phyloP scores from a whole-genome alignment of 257 asterid species.

The Nicotiana undulata region DNA sequence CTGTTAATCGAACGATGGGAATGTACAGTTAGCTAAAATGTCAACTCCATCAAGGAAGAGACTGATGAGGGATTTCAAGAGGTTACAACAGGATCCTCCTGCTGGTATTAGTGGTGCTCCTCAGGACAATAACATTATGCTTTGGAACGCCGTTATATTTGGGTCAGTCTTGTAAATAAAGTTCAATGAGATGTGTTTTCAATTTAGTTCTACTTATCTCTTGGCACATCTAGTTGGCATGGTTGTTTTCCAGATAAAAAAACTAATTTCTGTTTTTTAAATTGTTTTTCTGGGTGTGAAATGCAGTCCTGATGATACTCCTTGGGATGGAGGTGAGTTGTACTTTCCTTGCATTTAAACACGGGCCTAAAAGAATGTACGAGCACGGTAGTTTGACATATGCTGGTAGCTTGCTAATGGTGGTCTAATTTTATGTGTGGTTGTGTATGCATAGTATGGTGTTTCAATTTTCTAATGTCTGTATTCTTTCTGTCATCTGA shows the following conservation, averaged over 20 bases:
- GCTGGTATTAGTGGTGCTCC: slow-evolving; percentile 84
- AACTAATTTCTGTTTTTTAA: slow-evolving; percentile 21
- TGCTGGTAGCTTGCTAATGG: not conserved
- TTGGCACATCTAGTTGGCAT: not conserved
- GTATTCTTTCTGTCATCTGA: not conserved
- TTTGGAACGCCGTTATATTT: slow-evolving; percentile 76
- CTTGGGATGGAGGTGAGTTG: slow-evolving; percentile 86
- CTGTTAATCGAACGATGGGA: not conserved
- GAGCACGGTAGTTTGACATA: not conserved
- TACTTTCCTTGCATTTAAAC: slow-evolving; percentile 14
- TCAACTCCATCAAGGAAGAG: slow-evolving; percentile 79
- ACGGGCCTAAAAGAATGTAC: not conserved
- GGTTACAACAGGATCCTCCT: slow-evolving; percentile 79
- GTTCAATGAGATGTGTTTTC: not conserved
- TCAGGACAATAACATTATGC: slow-evolving; percentile 69
- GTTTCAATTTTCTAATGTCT: not conserved
- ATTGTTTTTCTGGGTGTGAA: slow-evolving; percentile 20
- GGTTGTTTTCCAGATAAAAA: slow-evolving; percentile 7
- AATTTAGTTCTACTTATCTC: not conserved
- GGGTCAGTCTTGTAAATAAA: slow-evolving; percentile 35
- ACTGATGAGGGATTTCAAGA: slow-evolving; percentile 77
- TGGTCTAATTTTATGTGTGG: not conserved
- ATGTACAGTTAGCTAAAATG: slow-evolving; percentile 35
- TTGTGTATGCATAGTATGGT: not conserved
- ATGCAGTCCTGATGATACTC: slow-evolving; percentile 86